Percentiles rank a stretch among this genome's conserved stretches.
Evolutionary conservation across 2,329 filamentous ascomycete genomes (phyloP).

Genomic region (Sporothrix humicola): DNA sequence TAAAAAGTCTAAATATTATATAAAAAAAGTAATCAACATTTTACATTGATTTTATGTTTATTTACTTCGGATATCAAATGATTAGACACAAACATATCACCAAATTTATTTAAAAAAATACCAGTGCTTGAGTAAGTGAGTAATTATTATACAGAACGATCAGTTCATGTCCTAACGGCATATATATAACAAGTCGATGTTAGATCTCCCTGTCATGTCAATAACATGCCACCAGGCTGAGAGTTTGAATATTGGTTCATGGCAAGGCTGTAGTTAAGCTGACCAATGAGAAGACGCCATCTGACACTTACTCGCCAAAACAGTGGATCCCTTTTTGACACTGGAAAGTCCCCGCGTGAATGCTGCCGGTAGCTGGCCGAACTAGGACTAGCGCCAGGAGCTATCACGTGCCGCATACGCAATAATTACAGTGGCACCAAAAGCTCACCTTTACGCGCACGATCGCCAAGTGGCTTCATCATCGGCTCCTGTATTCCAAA

Average conservation of each 20-base stretch:
- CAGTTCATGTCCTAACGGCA: no score
- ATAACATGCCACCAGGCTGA: conserved; percentile 2
- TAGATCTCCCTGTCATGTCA: not conserved
- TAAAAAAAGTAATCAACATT: no score
- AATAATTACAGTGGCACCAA: conserved; percentile 28
- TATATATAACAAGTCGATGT: not conserved
- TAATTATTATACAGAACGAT: no score
- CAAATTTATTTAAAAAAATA: no score
- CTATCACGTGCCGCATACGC: conserved; percentile 32
- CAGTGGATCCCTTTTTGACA: not conserved
- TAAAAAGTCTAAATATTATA: no score
- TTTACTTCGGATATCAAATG: no score
- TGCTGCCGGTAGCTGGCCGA: not conserved
- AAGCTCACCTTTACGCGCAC: not conserved
- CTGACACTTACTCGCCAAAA: not conserved
- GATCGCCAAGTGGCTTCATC: conserved; percentile 36
- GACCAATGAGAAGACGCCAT: not conserved
- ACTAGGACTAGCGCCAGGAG: not conserved
- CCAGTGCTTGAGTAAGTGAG: no score
- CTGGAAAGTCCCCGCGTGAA: not conserved
- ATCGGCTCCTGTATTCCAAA: not conserved
- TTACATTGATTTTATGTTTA: no score
- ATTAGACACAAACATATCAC: no score
- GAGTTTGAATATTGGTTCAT: no score
- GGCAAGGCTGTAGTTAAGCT: not conserved